Evolutionary conservation across 805 yeast genomes (phyloP).

Genomic region (Tetrapisispora fleetii): DNA sequence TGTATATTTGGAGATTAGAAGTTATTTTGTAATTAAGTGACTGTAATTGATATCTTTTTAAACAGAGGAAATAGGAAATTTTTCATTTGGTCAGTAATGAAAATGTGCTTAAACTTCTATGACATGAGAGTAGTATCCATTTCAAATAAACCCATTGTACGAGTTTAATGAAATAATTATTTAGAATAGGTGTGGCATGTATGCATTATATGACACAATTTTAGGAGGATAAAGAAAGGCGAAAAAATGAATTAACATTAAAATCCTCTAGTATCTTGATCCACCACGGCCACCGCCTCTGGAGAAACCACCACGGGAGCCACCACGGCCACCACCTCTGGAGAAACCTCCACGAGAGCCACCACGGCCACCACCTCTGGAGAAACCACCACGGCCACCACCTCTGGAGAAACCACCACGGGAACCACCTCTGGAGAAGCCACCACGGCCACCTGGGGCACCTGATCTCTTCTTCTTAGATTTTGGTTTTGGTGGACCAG

Average conservation of each 20-base stretch:
- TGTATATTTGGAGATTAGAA: too few relatives aligned
- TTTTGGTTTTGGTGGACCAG: conserved; percentile 72
- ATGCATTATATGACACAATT: too few relatives aligned
- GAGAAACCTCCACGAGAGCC: conserved; percentile 36
- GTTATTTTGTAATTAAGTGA: neutral
- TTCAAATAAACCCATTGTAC: too few relatives aligned
- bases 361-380: conserved; percentile 37
- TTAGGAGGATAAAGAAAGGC: neutral
- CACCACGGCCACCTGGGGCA: conserved; percentile 38
- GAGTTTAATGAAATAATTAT: too few relatives aligned
- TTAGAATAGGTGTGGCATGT: too few relatives aligned
- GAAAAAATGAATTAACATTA: neutral
- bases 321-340: conserved; percentile 36
- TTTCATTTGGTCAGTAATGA: too few relatives aligned
- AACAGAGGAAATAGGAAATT: too few relatives aligned
- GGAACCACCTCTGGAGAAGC: conserved; percentile 29
- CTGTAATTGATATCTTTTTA: neutral
- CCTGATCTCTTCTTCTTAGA: conserved; percentile 54
- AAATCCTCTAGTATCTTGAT: conserved; percentile 7
- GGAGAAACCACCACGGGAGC: conserved; percentile 31
- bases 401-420: conserved; percentile 38
- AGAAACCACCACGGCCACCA: conserved; percentile 35
- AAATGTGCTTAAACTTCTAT: too few relatives aligned
- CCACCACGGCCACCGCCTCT: conserved; percentile 26
- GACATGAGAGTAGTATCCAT: too few relatives aligned